Percentiles rank a stretch among this genome's conserved stretches.
These are phyloP conservation scores for Diaporthe helianthi DNA, from an alignment of 2,329 filamentous ascomycete genomes.

Conservation along the genomic window DNA sequence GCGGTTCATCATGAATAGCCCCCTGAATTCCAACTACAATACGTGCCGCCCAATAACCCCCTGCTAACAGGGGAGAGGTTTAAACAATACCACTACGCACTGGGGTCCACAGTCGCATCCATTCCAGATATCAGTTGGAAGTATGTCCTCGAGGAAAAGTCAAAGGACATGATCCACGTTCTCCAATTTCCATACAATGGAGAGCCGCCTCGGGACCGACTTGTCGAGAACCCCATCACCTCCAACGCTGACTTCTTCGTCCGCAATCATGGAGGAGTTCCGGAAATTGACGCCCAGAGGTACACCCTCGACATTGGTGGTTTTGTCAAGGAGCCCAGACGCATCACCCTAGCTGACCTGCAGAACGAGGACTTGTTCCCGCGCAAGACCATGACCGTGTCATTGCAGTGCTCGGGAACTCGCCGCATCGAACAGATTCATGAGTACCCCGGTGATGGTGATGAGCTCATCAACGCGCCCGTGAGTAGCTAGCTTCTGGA, in stretches of 20 bases:
- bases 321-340: slow-evolving; percentile 64
- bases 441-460: slow-evolving; percentile 71
- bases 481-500: too few species aligned
- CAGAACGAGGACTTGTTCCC: slow-evolving; percentile 67
- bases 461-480: slow-evolving; percentile 61
- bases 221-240: slow-evolving; percentile 66
- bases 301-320: slow-evolving; percentile 61
- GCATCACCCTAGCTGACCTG: slow-evolving; percentile 64
- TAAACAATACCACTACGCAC: slow-evolving; percentile 65
- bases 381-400: slow-evolving; percentile 63
- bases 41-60: slow-evolving; percentile 64
- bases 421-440: slow-evolving; percentile 73
- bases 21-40: slow-evolving; percentile 63
- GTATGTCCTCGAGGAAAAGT: slow-evolving; percentile 62
- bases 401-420: slow-evolving; percentile 73
- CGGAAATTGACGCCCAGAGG: slow-evolving; percentile 64
- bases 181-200: slow-evolving; percentile 71
- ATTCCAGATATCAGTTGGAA: slow-evolving; percentile 66
- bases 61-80: slow-evolving; percentile 62
- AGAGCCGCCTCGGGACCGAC: slow-evolving; percentile 62
- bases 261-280: slow-evolving; percentile 75
- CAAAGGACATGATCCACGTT: slow-evolving; percentile 66
- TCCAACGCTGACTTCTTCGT: slow-evolving; percentile 65
- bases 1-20: slow-evolving; percentile 39
- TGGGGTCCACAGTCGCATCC: slow-evolving; percentile 48